These are phyloP conservation scores for Boeremia exigua DNA, from an alignment of 2,329 filamentous ascomycete species.

Conservation along the genomic window DNA sequence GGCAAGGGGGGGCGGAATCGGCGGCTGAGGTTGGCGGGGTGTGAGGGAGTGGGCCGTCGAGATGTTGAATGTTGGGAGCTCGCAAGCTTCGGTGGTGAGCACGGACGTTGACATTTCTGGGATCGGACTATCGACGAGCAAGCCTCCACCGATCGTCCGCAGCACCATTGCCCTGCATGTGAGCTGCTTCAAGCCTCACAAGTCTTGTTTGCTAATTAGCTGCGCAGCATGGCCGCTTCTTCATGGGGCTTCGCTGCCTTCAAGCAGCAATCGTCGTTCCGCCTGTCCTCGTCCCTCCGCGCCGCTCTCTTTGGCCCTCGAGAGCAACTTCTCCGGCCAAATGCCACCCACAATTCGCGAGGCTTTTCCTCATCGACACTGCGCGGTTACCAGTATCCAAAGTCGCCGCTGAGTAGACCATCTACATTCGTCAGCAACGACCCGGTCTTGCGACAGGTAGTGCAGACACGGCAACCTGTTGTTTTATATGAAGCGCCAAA, in stretches of 20 bases:
- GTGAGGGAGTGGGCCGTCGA: conserved; percentile 19
- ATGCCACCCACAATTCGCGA: conserved; percentile 19
- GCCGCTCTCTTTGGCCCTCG: conserved; percentile 36
- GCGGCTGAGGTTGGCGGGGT: conserved; percentile 21
- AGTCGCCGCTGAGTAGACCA: conserved; percentile 12
- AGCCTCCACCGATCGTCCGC: conserved; percentile 5
- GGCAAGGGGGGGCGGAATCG: conserved; percentile 24
- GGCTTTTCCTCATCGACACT: conserved; percentile 34
- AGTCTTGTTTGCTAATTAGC: neutral
- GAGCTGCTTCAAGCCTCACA: neutral
- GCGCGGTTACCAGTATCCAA: conserved; percentile 32
- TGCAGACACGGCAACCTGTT: conserved; percentile 38
- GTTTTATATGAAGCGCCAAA: conserved; percentile 42
- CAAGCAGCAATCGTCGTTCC: conserved; percentile 35
- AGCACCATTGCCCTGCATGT: neutral
- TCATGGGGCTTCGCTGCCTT: conserved; percentile 39
- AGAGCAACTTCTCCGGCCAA: conserved; percentile 28
- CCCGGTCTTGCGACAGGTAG: conserved; percentile 42
- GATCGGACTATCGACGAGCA: neutral
- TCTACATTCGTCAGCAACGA: conserved; percentile 33
- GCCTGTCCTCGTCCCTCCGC: conserved; percentile 43
- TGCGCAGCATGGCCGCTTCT: conserved; percentile 38
- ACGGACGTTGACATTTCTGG: conserved; percentile 14
- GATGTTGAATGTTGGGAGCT: conserved; percentile 45
- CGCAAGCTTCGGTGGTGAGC: conserved; percentile 29